Base-by-base conservation (phyloP, 1,284 basidiomycete species). In the Fistulinella staudtii region DNA sequence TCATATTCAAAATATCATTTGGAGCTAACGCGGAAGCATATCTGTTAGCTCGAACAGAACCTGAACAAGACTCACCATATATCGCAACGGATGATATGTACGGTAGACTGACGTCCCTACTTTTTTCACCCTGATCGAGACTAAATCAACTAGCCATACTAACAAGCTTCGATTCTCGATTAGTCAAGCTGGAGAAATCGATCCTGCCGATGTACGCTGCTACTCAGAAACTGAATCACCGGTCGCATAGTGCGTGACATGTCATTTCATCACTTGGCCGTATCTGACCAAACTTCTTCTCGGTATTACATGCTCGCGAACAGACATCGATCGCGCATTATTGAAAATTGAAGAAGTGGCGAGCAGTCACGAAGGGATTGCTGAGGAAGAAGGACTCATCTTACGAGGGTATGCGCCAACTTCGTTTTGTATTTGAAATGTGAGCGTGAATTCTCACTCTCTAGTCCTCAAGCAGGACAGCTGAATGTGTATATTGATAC, bases 81-180 rank as follows among this genome's bases (percentile, higher is more conserved):
- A 47, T 89, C 86, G 1, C 82, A 85, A 55, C 72, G 85, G 39
- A 89, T 90, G 87, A 89, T 79, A 52, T 78, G 86, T 89, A 67
- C 47, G 83, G 22, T 15, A 67, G 24, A 35, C 18, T n/a, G 5
- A 30, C 14, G 21, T 21, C 35, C 21, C 30, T 22, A 15, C 20
- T 17, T 9, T 20, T 35, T 22, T 35, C 30, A 25, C 15, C 37
- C 14, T 6, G 36, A 47, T 40, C 21, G 23, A 35, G 10, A 21
- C 45, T 48, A 9, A 61, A 64, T 63, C 51, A 67, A 48, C 34
- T 55, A 89, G 86, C 82, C 33, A 82, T 89, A 52, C 71, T 90
- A 40, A 80, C 82, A 51, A 87, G 81, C 55, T 87, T 89, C 54
- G 88, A 89, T 60, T 79, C 79, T 2, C 76, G 87, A 20, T 67